Conservation (phyloP, 108 stramenopile species). For the Cafeteria roenbergensis region DNA sequence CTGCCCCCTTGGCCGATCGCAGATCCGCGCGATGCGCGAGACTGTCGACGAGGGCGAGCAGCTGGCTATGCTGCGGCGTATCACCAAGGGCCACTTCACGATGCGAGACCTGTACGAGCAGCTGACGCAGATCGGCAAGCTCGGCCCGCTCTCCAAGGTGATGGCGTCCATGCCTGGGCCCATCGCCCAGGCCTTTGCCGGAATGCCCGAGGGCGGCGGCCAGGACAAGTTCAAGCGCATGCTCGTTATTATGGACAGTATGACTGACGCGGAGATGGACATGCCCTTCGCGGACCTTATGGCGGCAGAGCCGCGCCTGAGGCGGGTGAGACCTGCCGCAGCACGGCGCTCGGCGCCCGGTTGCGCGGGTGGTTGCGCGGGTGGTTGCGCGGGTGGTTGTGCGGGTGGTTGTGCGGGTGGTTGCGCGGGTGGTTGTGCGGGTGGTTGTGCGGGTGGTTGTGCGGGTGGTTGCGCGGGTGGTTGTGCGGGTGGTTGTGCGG, state of each 20-base stretch:
- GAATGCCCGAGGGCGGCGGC: slow-evolving; percentile 44
- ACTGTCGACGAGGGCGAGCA: slow-evolving; percentile 50
- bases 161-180: slow-evolving; percentile 91
- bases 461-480: too few relatives aligned
- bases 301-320: slow-evolving; percentile 37
- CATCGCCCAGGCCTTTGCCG: slow-evolving; percentile 64
- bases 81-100: slow-evolving; percentile 81
- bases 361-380: too few relatives aligned
- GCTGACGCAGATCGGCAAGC: slow-evolving; percentile 68
- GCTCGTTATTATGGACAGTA: slow-evolving; percentile 89
- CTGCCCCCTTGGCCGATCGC: too few relatives aligned
- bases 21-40: too few relatives aligned
- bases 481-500: too few relatives aligned
- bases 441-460: too few relatives aligned
- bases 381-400: too few relatives aligned
- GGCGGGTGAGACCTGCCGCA: too few relatives aligned
- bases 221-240: slow-evolving; percentile 59
- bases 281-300: slow-evolving; percentile 68
- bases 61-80: slow-evolving; percentile 64
- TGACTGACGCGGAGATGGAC: slow-evolving; percentile 84
- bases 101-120: slow-evolving; percentile 87
- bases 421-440: too few relatives aligned
- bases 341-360: too few relatives aligned
- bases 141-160: slow-evolving; percentile 73
- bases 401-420: too few relatives aligned